Evolutionary conservation across 2,329 filamentous ascomycete genomes (phyloP), one percentile per base, ranked within the genome.

Genomic region (Ceratocystis alfenasii): DNA sequence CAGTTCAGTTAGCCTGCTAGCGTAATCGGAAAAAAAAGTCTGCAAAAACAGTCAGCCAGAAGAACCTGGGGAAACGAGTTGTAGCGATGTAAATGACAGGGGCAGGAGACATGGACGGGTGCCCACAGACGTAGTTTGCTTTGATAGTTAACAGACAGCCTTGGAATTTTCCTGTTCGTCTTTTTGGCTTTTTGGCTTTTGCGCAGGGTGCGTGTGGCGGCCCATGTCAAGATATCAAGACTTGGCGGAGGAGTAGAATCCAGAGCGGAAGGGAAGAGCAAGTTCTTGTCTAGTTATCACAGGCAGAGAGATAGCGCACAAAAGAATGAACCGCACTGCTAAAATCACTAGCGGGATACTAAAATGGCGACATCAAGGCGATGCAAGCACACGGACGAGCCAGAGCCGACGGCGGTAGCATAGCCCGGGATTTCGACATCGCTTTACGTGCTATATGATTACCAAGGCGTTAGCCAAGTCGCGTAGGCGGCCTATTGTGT

Each of bases 1-100:
- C 12, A 5, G 36, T 5, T 41, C 36, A 41, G 36, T 41, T 15
- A 15, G 36, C 36, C 36, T 12, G 36, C 36, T 12, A 41, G 36
- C 10, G 3, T 12, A 41, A 4, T 41, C 36, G 3, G 10, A 5
- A 12, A 41, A 41, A 4, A 41, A 41, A 15, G 36, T 15, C 36
- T 41, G 36, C 36, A 12, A 41, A 41, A 41, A 12, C 12, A 41
- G 12, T 15, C 36, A 5, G 36, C 12, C 10, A 41, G 36, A 53
- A n/a, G 55, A 59, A 59, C 55, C 28, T 59, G 55, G 55, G 55
- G 55, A 59, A 59, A n/a, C 28, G 36, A 53, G 48, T 53, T 53
- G 22, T 53, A 28, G 25, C 20, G 7, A 55, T 55, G 55, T n/a
- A 36, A 33, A 36, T 36, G 55, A 59, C 55, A 59, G 55, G 55